Evolutionary conservation across 2,329 filamentous ascomycete species (phyloP).

Genomic region (Hypoxylon rubiginosum): DNA sequence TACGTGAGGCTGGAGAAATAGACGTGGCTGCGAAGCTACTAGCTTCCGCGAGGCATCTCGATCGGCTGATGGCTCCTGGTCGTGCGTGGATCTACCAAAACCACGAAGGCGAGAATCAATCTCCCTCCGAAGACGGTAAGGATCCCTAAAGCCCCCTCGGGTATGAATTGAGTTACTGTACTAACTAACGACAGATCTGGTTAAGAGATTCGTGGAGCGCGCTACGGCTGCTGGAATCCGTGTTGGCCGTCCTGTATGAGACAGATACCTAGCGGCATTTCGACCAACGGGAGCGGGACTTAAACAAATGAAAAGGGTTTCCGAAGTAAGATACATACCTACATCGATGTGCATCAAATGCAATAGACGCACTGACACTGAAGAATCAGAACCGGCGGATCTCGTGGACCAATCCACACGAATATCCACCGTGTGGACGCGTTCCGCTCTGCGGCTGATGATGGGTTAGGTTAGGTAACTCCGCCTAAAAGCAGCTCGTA

Average conservation of each 20-base stretch:
- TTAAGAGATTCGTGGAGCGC: background rate
- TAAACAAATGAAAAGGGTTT: no score
- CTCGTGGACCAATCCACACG: no score
- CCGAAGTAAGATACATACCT: no score
- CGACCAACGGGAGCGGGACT: no score
- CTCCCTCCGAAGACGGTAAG: background rate
- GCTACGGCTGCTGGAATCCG: background rate
- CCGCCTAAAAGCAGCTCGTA: no score
- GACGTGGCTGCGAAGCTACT: background rate
- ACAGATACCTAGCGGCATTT: background rate
- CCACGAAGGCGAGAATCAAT: background rate
- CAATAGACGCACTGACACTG: no score
- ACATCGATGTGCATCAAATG: no score
- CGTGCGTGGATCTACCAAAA: background rate
- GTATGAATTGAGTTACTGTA: background rate
- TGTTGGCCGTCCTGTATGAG: background rate
- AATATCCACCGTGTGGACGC: no score
- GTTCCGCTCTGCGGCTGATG: no score
- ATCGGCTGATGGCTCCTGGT: background rate
- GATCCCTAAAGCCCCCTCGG: background rate
- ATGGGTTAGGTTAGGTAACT: no score
- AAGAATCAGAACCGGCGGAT: no score
- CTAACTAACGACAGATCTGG: background rate
- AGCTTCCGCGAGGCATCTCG: background rate
- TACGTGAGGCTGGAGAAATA: background rate